Evolutionary conservation across 495 filamentous ascomycete genomes (phyloP), one percentile per base, ranked within the genome.

Genomic region (Penicillium riverlandense): DNA sequence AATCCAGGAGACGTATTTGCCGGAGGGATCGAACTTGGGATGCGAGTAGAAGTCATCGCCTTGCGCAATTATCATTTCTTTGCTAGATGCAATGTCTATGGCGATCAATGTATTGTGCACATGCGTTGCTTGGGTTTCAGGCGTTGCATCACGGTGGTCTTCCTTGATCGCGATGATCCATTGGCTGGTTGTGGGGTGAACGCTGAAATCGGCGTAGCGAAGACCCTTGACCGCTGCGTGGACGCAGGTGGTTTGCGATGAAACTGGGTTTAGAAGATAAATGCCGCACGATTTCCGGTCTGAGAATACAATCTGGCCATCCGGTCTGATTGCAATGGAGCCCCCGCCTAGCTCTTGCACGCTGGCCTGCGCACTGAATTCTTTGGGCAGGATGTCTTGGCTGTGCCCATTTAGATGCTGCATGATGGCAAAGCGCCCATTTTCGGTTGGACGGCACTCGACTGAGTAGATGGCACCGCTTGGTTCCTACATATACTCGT

Each of bases 41-140:
- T 69, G 63, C 2, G 58, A 57, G 45, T 74, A 75, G 49, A 76
- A 78, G 44, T 78, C 70, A 7, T 69, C 67, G 0, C 69, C 72
- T 29, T 54, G 31, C 1, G 50, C 50, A 36, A 63, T 51, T 0
- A 42, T 55, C 0, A 36, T 40, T 16, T 54, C 59, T 27, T 45
- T 40, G 2, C 47, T 49, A 11, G 40, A 30, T 12, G 41, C 41
- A 7, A 49, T 45, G 35, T 62, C 43, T 37, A 62, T 57, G 2
- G 49, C 52, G 12, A 62, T 51, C 27, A 62, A 37, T 2, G 44
- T 53, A 27, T 59, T 62, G 15, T 57, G 49, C 11, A 58, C 58
- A 37, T 57, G 41, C 1, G 51, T 46, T 14, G 55, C 57, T 40
- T 61, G 57, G 1, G 57, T 61, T 34, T 61, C 57, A 1, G 54